Evolutionary conservation across 164 flowering plant genomes (phyloP), one percentile per base, ranked within the genome.

Genomic region (Santalum album): DNA sequence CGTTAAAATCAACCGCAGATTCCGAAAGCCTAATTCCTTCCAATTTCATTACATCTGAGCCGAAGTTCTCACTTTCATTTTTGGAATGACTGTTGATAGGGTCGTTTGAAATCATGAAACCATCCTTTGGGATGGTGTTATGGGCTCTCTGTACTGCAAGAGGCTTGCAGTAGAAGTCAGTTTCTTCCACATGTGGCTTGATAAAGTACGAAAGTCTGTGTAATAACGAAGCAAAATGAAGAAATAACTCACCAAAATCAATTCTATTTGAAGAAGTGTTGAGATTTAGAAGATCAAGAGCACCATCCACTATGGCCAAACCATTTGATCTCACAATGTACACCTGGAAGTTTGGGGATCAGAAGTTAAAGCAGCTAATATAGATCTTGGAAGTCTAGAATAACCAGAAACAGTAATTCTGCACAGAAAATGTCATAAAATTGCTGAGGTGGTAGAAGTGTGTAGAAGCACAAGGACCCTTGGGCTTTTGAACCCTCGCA

Each of bases 321-420:
- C 25, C 43, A 26, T 68, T 48, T 45, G 69, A 57, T 68, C 72
- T 77, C 51, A 80, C 69, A 17, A 75, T 62, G 57, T 65, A 75
- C 17, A 75, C 78, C 85, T 80, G 49, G 39, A 29, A 29, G n/a
- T n/a, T n/a, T n/a, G n/a, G n/a, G n/a, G n/a, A n/a, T n/a, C n/a
- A n/a, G n/a, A n/a, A n/a, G n/a, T n/a, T n/a, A n/a, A n/a, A n/a
- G n/a, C n/a, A n/a, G n/a, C n/a, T n/a, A n/a, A n/a, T n/a, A n/a
- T n/a, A n/a, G n/a, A n/a, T n/a, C n/a, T n/a, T n/a, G n/a, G n/a
- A n/a, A n/a, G n/a, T n/a, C n/a, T n/a, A n/a, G n/a, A n/a, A n/a
- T n/a, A n/a, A n/a, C n/a, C n/a, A n/a, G n/a, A n/a, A n/a, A n/a
- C n/a, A n/a, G n/a, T n/a, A n/a, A n/a, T n/a, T n/a, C n/a, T n/a